A percentile compares a stretch with the other conserved stretches of the same genome.
phyloP scores from a whole-genome alignment of 192 early-diverging fungal genomes.

The Coemansia sp. region DNA sequence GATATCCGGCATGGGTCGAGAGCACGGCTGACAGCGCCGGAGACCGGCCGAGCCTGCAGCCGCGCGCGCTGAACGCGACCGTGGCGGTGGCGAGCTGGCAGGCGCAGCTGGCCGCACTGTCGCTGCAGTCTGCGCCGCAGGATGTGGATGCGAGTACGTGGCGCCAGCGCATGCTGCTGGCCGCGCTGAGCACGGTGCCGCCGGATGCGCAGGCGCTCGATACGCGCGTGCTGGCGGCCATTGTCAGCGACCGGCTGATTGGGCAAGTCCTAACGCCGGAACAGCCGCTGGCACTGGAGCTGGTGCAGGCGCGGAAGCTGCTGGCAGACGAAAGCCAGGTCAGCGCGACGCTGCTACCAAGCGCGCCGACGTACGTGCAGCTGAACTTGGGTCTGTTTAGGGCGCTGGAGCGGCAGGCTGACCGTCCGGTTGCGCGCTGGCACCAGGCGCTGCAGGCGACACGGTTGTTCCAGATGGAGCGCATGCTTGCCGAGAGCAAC shows the following conservation, averaged over 20 bases:
- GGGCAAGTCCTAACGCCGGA: no score
- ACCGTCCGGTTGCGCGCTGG: constrained; percentile 13
- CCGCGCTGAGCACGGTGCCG: constrained; percentile 15
- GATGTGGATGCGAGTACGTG: not conserved
- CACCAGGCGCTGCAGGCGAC: constrained; percentile 21
- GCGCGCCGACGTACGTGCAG: constrained; percentile 12
- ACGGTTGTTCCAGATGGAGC: constrained; percentile 32
- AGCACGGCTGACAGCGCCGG: not conserved
- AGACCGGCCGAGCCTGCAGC: constrained; percentile 2
- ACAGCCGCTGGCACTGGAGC: not conserved
- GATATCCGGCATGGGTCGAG: constrained; percentile 6
- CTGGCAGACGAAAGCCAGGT: not conserved
- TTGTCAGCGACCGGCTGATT: no score
- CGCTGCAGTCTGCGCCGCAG: not conserved
- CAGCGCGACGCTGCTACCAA: not conserved
- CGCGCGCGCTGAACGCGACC: constrained; percentile 7
- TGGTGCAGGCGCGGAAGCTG: constrained; percentile 13
- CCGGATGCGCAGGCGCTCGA: not conserved
- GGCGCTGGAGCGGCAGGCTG: constrained; percentile 6
- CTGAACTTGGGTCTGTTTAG: constrained; percentile 19
- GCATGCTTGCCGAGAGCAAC: not conserved
- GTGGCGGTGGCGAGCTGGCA: constrained; percentile 29
- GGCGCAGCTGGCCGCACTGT: constrained; percentile 5
- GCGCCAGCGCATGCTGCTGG: constrained; percentile 25
- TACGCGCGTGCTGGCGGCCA: not conserved